A percentile compares a stretch with the other conserved stretches of the same genome.
Conservation (phyloP, 345 rosid species). For the Luvunga scandens region DNA sequence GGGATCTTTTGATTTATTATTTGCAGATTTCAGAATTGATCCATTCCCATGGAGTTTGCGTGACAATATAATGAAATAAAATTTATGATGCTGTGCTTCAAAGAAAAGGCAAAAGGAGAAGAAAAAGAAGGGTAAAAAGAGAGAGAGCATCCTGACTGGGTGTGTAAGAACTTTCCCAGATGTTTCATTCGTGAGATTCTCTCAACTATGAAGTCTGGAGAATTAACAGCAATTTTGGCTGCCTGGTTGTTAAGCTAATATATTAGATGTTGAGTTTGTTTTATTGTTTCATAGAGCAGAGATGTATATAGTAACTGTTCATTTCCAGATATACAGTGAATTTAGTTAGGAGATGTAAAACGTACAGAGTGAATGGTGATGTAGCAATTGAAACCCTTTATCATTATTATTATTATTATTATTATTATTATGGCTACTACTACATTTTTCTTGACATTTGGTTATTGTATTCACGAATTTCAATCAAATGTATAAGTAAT, state of each 20-base stretch:
- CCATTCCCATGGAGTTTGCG: slow-evolving; percentile 23
- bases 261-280: not conserved
- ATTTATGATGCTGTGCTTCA: not conserved
- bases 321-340: not conserved
- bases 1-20: slow-evolving; percentile 13
- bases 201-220: not conserved
- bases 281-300: not conserved
- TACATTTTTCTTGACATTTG: not conserved
- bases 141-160: not conserved
- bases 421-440: not conserved
- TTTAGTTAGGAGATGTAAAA: not conserved
- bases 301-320: not conserved
- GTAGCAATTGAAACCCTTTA: not conserved
- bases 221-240: slow-evolving; percentile 20
- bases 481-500: not conserved
- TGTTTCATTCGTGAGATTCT: not conserved
- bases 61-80: slow-evolving; percentile 17
- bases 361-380: not conserved
- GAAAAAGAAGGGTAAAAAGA: not conserved
- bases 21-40: slow-evolving; percentile 31
- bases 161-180: not conserved
- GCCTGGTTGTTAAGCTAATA: slow-evolving; percentile 11
- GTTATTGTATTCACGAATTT: not conserved
- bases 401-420: not conserved
- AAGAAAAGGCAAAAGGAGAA: not conserved